Evolutionary conservation across 768 basidiomycete genomes (phyloP), one percentile per base, ranked within the genome.

Genomic region (Boletus rex-veris): DNA sequence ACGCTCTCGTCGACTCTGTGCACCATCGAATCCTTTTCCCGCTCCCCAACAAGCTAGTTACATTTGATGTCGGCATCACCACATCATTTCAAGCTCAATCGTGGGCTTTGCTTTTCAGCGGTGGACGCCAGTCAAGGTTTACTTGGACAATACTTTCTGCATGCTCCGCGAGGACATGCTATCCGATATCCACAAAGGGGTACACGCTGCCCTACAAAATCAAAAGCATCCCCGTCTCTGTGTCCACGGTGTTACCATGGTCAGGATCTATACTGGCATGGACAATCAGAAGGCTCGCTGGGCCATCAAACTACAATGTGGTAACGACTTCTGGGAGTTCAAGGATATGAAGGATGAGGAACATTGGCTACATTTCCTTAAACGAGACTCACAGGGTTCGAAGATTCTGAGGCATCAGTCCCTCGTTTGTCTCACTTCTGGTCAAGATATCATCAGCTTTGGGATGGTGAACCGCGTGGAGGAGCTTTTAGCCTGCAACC

Each of bases 111-210:
- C 24, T 24, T 24, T 24, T 24, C 24, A 24, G 4, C 24, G 4
- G 24, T 24, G 24, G 24, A 24, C 24, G 24, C 24, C 4, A n/a
- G 55, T 74, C 15, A 67, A 74, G 1, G 71, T 74, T 14, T 75
- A 85, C 52, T 67, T 86, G 16, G 86, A 86, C 57, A 84, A 84
- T 40, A 82, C 81, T 45, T 88, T 84, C 59, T 78, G 86, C 1
- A 72, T 88, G 30, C 67, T 85, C 11, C 67, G 86, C 1, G 86
- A 87, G 56, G 85, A 84, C 51, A 82, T 85, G 80, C 46, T 85
- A 5, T 74, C 76, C 51, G 80, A 83, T 45, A 73, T 84, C 43
- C 73, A 75, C 8, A 80, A 86, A 37, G 82, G 80, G 58, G 50
- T 84, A 8, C 74, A 78, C 54, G 70, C 76, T 6, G 71, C 65